Evolutionary conservation across 2,329 filamentous ascomycete genomes (phyloP).

Genomic region (Mycocentrospora acerina): DNA sequence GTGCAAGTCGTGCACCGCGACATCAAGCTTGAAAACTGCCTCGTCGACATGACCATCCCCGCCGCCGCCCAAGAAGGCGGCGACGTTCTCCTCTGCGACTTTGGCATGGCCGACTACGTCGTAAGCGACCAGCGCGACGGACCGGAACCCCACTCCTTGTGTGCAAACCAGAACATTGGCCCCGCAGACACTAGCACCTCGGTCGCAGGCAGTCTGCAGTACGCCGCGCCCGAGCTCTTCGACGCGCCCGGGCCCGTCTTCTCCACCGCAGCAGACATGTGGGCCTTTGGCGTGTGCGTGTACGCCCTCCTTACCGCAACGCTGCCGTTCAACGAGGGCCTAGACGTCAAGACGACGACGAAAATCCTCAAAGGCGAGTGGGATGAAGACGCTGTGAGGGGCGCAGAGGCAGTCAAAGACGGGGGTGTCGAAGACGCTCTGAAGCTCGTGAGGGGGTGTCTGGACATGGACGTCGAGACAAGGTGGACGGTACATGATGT

Average conservation of each 20-base stretch:
- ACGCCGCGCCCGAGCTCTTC: constrained; percentile 54
- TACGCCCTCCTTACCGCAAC: constrained; percentile 62
- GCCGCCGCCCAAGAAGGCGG: constrained; percentile 54
- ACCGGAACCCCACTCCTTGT: constrained; percentile 51
- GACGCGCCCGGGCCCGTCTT: constrained; percentile 44
- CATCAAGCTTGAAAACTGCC: constrained; percentile 69
- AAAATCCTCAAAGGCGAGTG: constrained; percentile 63
- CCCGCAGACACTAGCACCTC: constrained; percentile 59
- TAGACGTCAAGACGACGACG: constrained; percentile 59
- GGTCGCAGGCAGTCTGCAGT: constrained; percentile 62
- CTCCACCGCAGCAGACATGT: constrained; percentile 63
- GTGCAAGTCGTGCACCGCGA: constrained; percentile 67
- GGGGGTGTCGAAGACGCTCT: constrained; percentile 49
- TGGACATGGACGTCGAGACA: constrained; percentile 57
- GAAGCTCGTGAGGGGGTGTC: constrained; percentile 61
- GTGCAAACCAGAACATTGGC: constrained; percentile 49
- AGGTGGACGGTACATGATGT: constrained; percentile 61
- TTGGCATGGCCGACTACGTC: constrained; percentile 70
- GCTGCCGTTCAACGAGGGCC: constrained; percentile 63
- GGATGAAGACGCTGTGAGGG: constrained; percentile 54
- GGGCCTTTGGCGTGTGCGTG: constrained; percentile 66
- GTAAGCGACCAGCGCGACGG: constrained; percentile 55
- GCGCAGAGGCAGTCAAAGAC: constrained; percentile 42
- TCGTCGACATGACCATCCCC: constrained; percentile 57
- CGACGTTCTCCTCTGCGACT: constrained; percentile 65